Percentiles rank a stretch among this genome's conserved stretches.
phyloP scores from a whole-genome alignment of 2,329 filamentous ascomycete species.

The Zymoseptoria pseudotritici region DNA sequence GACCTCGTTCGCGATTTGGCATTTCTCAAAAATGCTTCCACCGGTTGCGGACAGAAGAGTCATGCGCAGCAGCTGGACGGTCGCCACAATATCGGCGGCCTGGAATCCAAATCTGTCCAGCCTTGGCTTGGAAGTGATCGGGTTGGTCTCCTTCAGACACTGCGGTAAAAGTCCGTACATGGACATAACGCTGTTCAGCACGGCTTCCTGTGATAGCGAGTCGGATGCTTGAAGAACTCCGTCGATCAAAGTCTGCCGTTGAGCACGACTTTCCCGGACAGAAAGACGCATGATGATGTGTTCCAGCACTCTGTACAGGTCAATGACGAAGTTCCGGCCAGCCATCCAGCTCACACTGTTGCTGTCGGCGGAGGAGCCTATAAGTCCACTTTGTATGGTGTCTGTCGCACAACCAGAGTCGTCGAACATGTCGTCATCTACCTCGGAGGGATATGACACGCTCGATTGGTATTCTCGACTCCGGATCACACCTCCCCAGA shows the following conservation, averaged over 20 bases:
- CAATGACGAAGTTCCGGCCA: conserved; percentile 52
- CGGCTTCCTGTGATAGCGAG: conserved; percentile 5
- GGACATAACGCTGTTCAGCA: conserved; percentile 6
- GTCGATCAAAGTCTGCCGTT: conserved; percentile 4
- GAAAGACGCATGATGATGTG: conserved; percentile 27
- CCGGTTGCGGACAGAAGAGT: conserved; percentile 37
- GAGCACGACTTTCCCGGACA: conserved; percentile 4
- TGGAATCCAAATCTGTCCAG: conserved; percentile 32
- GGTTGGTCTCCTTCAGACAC: conserved; percentile 15
- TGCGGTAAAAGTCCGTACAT: conserved; percentile 14
- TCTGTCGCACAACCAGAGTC: conserved; percentile 26
- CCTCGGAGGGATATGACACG: conserved; percentile 41
- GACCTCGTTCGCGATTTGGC: conserved; percentile 38
- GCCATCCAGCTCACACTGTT: conserved; percentile 38
- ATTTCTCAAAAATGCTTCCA: conserved; percentile 35
- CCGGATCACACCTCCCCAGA: conserved; percentile 42
- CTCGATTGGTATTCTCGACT: conserved; percentile 39
- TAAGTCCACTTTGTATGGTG: background rate
- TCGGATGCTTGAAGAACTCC: conserved; percentile 2
- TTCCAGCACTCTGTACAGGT: conserved; percentile 49
- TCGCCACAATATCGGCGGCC: conserved; percentile 41
- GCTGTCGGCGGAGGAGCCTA: background rate
- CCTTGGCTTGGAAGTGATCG: conserved; percentile 29
- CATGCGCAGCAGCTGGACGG: conserved; percentile 39
- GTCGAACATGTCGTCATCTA: conserved; percentile 34